Conservation (phyloP, 176 grass and related monocot genomes). For the Pontederia paniculata region DNA sequence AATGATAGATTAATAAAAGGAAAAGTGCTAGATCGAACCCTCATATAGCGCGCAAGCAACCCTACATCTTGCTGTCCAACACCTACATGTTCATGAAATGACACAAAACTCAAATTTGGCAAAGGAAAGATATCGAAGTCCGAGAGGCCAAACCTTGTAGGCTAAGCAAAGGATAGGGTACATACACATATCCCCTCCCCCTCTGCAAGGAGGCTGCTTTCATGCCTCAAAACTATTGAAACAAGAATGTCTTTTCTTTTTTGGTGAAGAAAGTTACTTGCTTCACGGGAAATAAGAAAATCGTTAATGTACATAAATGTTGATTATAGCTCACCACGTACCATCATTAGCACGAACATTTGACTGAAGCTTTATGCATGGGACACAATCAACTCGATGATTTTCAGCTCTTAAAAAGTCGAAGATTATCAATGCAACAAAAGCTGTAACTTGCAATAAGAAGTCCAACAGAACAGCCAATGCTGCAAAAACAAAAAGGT, state of each 20-base stretch:
- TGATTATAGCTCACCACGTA: slow-evolving; percentile 19
- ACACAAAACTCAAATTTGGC: not conserved
- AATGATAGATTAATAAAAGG: slow-evolving; percentile 17
- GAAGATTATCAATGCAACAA: slow-evolving; percentile 82
- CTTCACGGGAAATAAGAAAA: not conserved
- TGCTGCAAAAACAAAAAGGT: slow-evolving; percentile 51
- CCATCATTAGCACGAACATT: slow-evolving; percentile 30
- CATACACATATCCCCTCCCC: too few species aligned
- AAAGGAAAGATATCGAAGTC: not conserved
- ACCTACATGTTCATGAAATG: slow-evolving; percentile 32
- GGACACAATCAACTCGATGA: slow-evolving; percentile 81
- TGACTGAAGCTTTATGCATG: slow-evolving; percentile 47
- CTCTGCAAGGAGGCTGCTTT: too few species aligned
- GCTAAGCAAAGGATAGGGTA: too few species aligned
- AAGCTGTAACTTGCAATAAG: slow-evolving; percentile 87
- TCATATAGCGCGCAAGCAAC: slow-evolving; percentile 85
- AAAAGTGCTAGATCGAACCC: slow-evolving; percentile 32
- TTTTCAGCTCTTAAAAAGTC: slow-evolving; percentile 72
- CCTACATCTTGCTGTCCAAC: slow-evolving; percentile 24
- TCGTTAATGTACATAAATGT: not conserved
- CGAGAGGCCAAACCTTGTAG: too few species aligned
- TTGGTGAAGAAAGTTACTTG: not conserved
- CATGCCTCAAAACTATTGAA: not conserved
- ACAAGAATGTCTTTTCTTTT: slow-evolving; percentile 3
- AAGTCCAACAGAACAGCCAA: slow-evolving; percentile 94